A percentile compares a stretch with the other conserved stretches of the same genome.
These are phyloP conservation scores for Fusarium sp. DNA, from an alignment of 2,329 filamentous ascomycete species.

Conservation along the genomic window DNA sequence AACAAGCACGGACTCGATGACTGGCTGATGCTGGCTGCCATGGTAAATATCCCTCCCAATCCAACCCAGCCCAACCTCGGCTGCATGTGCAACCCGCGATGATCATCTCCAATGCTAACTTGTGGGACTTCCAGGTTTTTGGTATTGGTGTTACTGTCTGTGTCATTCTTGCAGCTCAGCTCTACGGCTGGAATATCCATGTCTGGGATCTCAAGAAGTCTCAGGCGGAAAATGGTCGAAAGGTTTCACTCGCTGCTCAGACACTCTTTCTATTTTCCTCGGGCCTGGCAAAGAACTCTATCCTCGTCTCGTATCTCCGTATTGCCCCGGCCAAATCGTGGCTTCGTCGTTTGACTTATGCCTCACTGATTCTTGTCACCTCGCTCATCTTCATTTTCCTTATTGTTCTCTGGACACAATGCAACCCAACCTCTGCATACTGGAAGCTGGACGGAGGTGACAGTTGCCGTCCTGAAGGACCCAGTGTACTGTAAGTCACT, in stretches of 20 bases:
- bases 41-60: constrained; percentile 41
- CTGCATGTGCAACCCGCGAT: constrained; percentile 15
- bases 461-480: constrained; percentile 47
- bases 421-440: constrained; percentile 42
- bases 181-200: constrained; percentile 53
- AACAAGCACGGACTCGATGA: constrained; percentile 52
- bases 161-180: constrained; percentile 49
- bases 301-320: constrained; percentile 53
- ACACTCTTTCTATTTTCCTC: constrained; percentile 54
- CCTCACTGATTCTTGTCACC: constrained; percentile 43
- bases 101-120: constrained; percentile 21
- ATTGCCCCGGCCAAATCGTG: constrained; percentile 49
- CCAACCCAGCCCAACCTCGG: constrained; percentile 9
- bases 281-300: constrained; percentile 52
- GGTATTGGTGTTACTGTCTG: constrained; percentile 49
- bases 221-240: constrained; percentile 45
- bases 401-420: constrained; percentile 52
- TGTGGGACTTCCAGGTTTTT: constrained; percentile 43
- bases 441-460: constrained; percentile 37
- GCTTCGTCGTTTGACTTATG: constrained; percentile 49
- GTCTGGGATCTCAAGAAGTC: constrained; percentile 49
- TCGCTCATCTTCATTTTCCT: constrained; percentile 47
- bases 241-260: constrained; percentile 54
- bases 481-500: constrained; percentile 39
- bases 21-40: constrained; percentile 54